These are phyloP conservation scores for Monosiga brevicollis DNA, from an alignment of 78 protist species.

Conservation along the genomic window DNA sequence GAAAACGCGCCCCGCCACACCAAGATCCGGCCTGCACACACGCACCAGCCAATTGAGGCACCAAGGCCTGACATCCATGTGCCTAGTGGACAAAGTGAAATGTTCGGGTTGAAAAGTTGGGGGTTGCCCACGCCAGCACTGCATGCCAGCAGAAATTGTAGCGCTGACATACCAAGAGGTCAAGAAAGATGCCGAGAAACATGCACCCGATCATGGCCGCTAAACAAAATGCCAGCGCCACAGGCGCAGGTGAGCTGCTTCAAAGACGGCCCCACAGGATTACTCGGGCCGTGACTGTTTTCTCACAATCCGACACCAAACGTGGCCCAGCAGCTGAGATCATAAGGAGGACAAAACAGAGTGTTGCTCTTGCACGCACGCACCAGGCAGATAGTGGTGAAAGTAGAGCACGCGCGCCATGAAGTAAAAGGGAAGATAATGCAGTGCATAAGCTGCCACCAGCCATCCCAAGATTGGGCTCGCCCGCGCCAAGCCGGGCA, in stretches of 20 bases:
- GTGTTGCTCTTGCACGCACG: no score
- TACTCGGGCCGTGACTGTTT: no score
- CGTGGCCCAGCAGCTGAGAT: no score
- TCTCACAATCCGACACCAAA: no score
- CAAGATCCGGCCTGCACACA: background rate
- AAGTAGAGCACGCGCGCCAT: conserved; percentile 32
- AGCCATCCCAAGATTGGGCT: conserved; percentile 6
- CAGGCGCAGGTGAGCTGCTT: background rate
- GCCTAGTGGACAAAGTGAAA: no score
- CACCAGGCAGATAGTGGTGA: conserved; percentile 28
- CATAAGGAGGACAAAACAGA: background rate
- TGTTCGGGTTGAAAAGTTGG: no score
- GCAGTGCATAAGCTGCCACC: conserved; percentile 6
- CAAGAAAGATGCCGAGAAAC: no score
- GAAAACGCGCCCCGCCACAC: background rate
- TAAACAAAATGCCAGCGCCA: background rate
- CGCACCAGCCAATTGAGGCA: background rate
- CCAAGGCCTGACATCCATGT: background rate
- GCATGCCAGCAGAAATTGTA: no score
- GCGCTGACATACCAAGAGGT: no score
- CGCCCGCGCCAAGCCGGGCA: no score
- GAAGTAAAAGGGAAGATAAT: conserved; percentile 22
- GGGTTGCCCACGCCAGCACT: no score
- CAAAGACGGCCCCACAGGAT: no score
- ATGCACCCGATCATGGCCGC: background rate